Evolutionary conservation across 169 alveolate genomes (phyloP).

Genomic region (Eimeria acervulina): DNA sequence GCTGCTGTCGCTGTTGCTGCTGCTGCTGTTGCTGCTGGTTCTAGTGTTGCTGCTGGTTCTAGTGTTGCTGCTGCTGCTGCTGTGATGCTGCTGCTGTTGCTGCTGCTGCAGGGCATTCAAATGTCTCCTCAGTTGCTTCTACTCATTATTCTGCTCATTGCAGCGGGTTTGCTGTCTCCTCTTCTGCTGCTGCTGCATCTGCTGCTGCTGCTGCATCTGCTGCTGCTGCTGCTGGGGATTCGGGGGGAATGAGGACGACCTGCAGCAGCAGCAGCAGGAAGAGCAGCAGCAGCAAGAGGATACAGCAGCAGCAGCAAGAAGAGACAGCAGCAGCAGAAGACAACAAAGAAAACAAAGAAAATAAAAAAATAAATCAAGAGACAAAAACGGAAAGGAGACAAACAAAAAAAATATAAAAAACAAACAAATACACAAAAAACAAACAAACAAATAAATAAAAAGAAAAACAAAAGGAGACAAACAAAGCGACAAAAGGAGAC

Average conservation of each 20-base stretch:
- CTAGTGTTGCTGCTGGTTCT: background rate
- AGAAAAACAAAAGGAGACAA: too few species aligned
- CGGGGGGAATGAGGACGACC: too few species aligned
- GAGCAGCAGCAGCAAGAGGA: background rate
- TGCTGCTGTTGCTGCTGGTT: background rate
- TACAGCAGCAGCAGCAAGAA: background rate
- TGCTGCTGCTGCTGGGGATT: too few species aligned
- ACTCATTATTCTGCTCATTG: background rate
- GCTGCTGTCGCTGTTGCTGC: too few species aligned
- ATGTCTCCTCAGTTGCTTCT: background rate
- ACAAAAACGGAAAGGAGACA: background rate
- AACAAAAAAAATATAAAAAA: too few species aligned
- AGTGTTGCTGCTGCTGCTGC: conserved; percentile 18
- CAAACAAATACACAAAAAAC: too few species aligned
- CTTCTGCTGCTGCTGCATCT: background rate
- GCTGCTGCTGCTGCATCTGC: too few species aligned
- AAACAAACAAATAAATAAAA: too few species aligned
- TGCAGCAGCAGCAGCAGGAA: background rate
- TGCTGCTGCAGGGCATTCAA: background rate
- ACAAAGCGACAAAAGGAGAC: too few species aligned
- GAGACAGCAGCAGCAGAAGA: background rate
- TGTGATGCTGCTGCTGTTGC: conserved; percentile 6
- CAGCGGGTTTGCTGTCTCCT: background rate
- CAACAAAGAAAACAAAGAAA: background rate
- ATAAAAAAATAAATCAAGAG: background rate